Evolutionary conservation across 345 rosid genomes (phyloP).

Genomic region (Eutrema heterophyllum): DNA sequence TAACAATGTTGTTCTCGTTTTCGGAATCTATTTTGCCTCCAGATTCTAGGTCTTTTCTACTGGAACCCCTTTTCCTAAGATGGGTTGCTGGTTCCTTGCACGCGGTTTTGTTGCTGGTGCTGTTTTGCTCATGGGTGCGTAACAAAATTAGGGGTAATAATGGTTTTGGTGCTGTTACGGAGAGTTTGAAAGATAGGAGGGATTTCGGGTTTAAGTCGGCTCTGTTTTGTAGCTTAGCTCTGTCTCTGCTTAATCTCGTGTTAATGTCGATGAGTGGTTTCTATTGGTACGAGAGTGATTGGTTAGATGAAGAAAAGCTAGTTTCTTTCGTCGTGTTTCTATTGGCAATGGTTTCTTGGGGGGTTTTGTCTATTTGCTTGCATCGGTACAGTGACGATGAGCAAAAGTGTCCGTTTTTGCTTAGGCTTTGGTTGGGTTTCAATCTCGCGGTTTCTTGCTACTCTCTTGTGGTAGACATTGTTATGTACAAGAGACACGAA

Average conservation of each 20-base stretch:
- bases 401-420: constrained; percentile 41
- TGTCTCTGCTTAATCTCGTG: constrained; percentile 48
- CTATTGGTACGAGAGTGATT: constrained; percentile 54
- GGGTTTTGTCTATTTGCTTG: constrained; percentile 39
- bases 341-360: constrained; percentile 59
- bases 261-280: constrained; percentile 54
- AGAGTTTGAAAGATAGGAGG: constrained; percentile 13
- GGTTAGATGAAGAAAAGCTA: constrained; percentile 45
- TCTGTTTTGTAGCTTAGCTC: constrained; percentile 45
- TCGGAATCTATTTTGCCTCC: constrained; percentile 22
- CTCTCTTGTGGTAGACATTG: constrained; percentile 51
- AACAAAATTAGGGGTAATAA: constrained; percentile 22
- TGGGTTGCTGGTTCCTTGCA: constrained; percentile 48
- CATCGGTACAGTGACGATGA: constrained; percentile 31
- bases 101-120: constrained; percentile 38
- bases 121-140: constrained; percentile 36
- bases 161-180: constrained; percentile 17
- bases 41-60: constrained; percentile 30
- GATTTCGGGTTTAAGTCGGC: constrained; percentile 36
- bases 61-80: constrained; percentile 41
- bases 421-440: constrained; percentile 72
- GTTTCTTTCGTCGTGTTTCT: constrained; percentile 50
- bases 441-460: constrained; percentile 53
- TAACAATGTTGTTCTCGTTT: constrained; percentile 23
- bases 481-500: constrained; percentile 32